Evolutionary conservation across 1,284 basidiomycete genomes (phyloP).

Genomic region (Sanghuangporus sanghuang): DNA sequence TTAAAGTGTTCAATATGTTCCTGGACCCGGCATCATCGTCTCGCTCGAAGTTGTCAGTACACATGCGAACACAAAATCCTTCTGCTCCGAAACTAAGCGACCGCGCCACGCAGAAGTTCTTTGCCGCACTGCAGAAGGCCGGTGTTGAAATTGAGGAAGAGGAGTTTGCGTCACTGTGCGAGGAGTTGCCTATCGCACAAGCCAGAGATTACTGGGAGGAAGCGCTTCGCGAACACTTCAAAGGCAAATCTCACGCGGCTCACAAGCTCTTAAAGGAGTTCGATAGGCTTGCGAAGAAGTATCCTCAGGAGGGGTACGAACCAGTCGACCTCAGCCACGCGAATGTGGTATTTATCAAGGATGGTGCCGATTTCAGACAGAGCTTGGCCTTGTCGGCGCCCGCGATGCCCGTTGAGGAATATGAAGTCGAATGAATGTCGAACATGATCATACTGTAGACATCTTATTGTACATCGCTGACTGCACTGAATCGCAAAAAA

Average conservation of each 20-base stretch:
- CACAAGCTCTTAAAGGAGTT: conserved; percentile 50
- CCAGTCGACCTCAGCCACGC: conserved; percentile 38
- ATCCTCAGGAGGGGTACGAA: conserved; percentile 46
- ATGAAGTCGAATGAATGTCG: conserved; percentile 45
- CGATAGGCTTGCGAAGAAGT: conserved; percentile 46
- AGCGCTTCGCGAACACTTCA: conserved; percentile 35
- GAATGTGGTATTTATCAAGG: conserved; percentile 59
- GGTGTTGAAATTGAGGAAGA: conserved; percentile 48
- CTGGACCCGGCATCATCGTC: conserved; percentile 67
- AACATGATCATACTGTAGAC: background rate
- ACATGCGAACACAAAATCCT: conserved; percentile 68
- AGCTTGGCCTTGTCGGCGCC: conserved; percentile 43
- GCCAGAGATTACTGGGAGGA: conserved; percentile 55
- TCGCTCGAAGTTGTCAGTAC: conserved; percentile 78
- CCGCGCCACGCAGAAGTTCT: conserved; percentile 62
- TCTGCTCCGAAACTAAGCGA: conserved; percentile 57
- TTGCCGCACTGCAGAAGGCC: conserved; percentile 45
- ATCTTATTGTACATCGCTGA: background rate
- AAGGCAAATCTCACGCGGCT: conserved; percentile 38
- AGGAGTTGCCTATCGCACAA: conserved; percentile 41
- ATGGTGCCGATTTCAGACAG: conserved; percentile 71
- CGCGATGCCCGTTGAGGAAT: conserved; percentile 55
- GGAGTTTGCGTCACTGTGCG: conserved; percentile 39
- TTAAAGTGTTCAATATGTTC: conserved; percentile 66
- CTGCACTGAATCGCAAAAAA: background rate